Evolutionary conservation across 768 basidiomycete genomes (phyloP).

Genomic region (Coprinopsis cinerea): DNA sequence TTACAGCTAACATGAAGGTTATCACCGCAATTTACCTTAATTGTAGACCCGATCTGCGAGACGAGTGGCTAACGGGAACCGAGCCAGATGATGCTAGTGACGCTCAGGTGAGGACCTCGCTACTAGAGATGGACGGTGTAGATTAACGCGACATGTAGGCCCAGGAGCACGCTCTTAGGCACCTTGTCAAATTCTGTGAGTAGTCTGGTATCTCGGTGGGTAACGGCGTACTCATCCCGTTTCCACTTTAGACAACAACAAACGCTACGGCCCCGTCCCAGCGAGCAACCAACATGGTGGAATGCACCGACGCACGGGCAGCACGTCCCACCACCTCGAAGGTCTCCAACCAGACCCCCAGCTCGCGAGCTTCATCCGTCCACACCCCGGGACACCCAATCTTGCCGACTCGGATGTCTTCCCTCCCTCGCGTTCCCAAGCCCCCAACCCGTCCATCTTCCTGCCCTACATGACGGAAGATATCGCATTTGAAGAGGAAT

Average conservation of each 20-base stretch:
- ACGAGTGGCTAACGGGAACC: slow-evolving; percentile 94
- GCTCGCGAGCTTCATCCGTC: slow-evolving; percentile 66
- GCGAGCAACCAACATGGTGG: slow-evolving; percentile 45
- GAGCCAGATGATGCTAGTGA: slow-evolving; percentile 92
- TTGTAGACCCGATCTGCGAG: slow-evolving; percentile 91
- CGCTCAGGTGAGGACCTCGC: slow-evolving; percentile 57
- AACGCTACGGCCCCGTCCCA: slow-evolving; percentile 71
- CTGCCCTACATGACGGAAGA: slow-evolving; percentile 91
- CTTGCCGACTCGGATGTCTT: slow-evolving; percentile 87
- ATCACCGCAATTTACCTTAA: slow-evolving; percentile 98
- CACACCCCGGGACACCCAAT: slow-evolving; percentile 71
- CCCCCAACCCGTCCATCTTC: slow-evolving; percentile 77
- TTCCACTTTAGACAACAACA: slow-evolving; percentile 67
- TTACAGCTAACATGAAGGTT: slow-evolving; percentile 96
- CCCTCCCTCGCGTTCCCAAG: slow-evolving; percentile 86
- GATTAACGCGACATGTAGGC: slow-evolving; percentile 42
- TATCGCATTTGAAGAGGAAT: slow-evolving; percentile 93
- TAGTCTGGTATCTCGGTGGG: slow-evolving; percentile 10
- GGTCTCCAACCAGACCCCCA: slow-evolving; percentile 72
- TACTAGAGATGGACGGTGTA: background rate
- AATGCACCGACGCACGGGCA: slow-evolving; percentile 72
- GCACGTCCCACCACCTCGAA: slow-evolving; percentile 78
- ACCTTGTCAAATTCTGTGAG: slow-evolving; percentile 92
- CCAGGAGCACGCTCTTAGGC: slow-evolving; percentile 91
- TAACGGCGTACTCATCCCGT: background rate